Conservation (phyloP, 257 asterid species). For the Solanum bulbocastanum region DNA sequence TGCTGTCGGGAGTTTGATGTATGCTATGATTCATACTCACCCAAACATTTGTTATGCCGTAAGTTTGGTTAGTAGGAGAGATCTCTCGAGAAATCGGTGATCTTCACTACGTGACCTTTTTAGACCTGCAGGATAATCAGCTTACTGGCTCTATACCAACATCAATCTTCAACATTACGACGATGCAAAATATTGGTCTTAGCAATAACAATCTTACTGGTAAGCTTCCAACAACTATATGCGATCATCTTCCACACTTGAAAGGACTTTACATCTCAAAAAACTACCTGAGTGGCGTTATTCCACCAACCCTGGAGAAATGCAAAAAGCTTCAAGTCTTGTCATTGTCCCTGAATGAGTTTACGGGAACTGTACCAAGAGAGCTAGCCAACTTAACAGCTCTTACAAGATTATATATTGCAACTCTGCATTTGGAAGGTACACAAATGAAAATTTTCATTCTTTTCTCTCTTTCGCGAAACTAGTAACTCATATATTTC, state of each 20-base stretch:
- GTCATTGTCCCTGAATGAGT: not conserved
- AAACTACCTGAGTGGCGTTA: not conserved
- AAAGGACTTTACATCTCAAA: not conserved
- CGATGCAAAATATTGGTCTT: not conserved
- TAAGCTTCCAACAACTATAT: constrained; percentile 6
- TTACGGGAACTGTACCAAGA: not conserved
- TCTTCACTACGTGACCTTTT: not conserved
- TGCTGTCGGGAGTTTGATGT: too few species aligned
- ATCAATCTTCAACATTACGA: not conserved
- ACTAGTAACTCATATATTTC: not conserved
- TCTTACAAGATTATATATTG: not conserved
- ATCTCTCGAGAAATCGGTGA: constrained; percentile 9
- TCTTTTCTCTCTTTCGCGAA: not conserved
- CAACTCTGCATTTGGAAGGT: not conserved
- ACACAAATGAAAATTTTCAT: not conserved
- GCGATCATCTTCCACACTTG: not conserved
- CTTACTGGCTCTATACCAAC: constrained; percentile 9
- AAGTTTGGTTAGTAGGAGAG: not conserved
- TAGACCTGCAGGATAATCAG: not conserved
- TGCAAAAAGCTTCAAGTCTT: not conserved
- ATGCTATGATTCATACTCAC: too few species aligned
- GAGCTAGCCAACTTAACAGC: not conserved
- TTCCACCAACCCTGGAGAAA: not conserved
- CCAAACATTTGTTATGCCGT: too few species aligned
- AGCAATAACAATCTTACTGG: not conserved